Percentiles rank a stretch among this genome's conserved stretches.
Conservation (phyloP, 495 filamentous ascomycete genomes). For the Podospora didyma region DNA sequence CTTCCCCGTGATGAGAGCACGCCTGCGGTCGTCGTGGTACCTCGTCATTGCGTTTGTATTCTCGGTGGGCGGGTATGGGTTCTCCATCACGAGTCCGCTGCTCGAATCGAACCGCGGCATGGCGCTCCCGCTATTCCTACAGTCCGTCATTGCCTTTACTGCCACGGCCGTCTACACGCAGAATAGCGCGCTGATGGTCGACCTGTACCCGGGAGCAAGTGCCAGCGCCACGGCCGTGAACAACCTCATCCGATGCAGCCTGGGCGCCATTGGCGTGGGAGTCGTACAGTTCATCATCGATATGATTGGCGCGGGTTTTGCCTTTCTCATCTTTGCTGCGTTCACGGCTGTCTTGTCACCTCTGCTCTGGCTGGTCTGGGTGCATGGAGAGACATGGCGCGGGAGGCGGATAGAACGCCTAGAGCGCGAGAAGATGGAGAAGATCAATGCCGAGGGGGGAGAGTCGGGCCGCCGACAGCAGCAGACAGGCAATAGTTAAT, state of each 20-base stretch:
- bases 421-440: constrained; percentile 8
- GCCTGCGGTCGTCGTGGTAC: constrained; percentile 34
- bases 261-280: constrained; percentile 60
- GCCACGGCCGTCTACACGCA: constrained; percentile 41
- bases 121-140: constrained; percentile 40
- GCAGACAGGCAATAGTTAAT: too few relatives aligned
- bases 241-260: constrained; percentile 57
- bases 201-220: constrained; percentile 55
- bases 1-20: constrained; percentile 62
- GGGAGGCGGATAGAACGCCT: constrained; percentile 15
- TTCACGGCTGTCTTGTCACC: constrained; percentile 46
- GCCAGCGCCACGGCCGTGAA: constrained; percentile 61
- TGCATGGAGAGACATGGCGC: constrained; percentile 28
- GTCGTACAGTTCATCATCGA: constrained; percentile 58
- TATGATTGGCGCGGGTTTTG: constrained; percentile 57
- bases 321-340: constrained; percentile 55
- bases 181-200: constrained; percentile 52
- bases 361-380: constrained; percentile 36
- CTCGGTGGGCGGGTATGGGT: constrained; percentile 48
- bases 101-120: constrained; percentile 31
- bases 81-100: constrained; percentile 42
- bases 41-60: constrained; percentile 31
- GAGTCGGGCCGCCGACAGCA: neutral
- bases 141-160: constrained; percentile 44
- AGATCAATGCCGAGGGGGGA: neutral